Percentiles rank a stretch among this genome's conserved stretches.
Evolutionary conservation across 2,329 filamentous ascomycete species (phyloP).

Genomic region (Phyllosticta ampelicida): DNA sequence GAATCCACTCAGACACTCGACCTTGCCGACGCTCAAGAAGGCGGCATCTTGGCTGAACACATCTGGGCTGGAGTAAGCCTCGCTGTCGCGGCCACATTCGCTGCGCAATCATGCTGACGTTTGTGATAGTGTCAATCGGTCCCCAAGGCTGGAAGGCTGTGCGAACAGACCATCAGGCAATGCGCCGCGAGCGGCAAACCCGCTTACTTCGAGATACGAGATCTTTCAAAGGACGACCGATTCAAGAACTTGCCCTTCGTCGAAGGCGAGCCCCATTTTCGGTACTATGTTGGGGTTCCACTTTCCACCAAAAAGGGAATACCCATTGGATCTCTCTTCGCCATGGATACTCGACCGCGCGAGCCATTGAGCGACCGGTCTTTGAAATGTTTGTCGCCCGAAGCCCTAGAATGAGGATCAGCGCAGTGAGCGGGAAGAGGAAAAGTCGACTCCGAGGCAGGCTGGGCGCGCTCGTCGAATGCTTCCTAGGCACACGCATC

Average conservation of each 20-base stretch:
- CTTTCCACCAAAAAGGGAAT: constrained; percentile 22
- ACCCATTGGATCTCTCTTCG: constrained; percentile 24
- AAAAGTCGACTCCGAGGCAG: too few species aligned
- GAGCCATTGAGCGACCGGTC: constrained; percentile 13
- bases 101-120: background rate
- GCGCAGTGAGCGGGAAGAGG: background rate
- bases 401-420: background rate
- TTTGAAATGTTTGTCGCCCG: constrained; percentile 13
- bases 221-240: constrained; percentile 22
- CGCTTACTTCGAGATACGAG: constrained; percentile 30
- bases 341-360: constrained; percentile 19
- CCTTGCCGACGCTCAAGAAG: constrained; percentile 24
- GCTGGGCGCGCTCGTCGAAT: too few species aligned
- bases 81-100: background rate
- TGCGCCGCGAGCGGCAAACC: constrained; percentile 18
- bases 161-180: constrained; percentile 22
- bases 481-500: too few species aligned
- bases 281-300: constrained; percentile 26
- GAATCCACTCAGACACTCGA: constrained; percentile 36
- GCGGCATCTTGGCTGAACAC: constrained; percentile 22
- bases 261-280: constrained; percentile 17
- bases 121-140: constrained; percentile 19
- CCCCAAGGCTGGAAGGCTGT: constrained; percentile 24
- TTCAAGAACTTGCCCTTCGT: constrained; percentile 24
- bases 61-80: constrained; percentile 25